Evolutionary conservation across 257 asterid genomes (phyloP), one percentile per base, ranked within the genome.

Genomic region (Thymus mandschuricus): DNA sequence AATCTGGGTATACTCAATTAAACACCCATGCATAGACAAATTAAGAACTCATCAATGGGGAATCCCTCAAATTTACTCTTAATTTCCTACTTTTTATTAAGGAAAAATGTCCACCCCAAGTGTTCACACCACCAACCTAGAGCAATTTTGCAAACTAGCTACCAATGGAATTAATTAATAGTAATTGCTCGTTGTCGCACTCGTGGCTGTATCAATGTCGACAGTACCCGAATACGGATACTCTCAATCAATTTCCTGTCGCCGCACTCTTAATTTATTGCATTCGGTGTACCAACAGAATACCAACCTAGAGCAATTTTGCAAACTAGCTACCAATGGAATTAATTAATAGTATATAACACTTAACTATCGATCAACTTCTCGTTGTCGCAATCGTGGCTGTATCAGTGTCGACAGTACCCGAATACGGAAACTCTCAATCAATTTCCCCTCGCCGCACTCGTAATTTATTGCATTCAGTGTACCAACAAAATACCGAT

Each of bases 61-160:
- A 28, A n/a, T 30, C 5, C 28, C 10, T 21, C 10, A 59, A 49
- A 55, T 64, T 76, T 29, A 77, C 51, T 71, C 31, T 35, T 40
- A 33, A 46, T 72, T 72, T 60, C 78, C 78, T 0, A 54, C 3
- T 27, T 66, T 2, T 30, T 28, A n/a, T 43, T 8, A 38, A 3
- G 67, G 80, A 63, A 76, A 75, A 45, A 43, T 6, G 6, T 6
- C 44, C 1, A 7, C 9, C 15, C 3, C 13, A 48, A 12, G 30
- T 15, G 3, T 51, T 51, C 57, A 33, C 10, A 1, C 30, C 4
- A 50, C 69, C 6, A 15, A 52, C 34, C 10, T 10, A 11, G 8
- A 28, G 8, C 35, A 10, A 33, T 48, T 21, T 21, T 35, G 33
- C 8, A 11, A 12, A 27, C 40, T 35, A 35, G 40, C 40, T 30